Evolutionary conservation across 2,329 filamentous ascomycete species (phyloP), one percentile per base, ranked within the genome.

Genomic region (Claviceps digitariae): DNA sequence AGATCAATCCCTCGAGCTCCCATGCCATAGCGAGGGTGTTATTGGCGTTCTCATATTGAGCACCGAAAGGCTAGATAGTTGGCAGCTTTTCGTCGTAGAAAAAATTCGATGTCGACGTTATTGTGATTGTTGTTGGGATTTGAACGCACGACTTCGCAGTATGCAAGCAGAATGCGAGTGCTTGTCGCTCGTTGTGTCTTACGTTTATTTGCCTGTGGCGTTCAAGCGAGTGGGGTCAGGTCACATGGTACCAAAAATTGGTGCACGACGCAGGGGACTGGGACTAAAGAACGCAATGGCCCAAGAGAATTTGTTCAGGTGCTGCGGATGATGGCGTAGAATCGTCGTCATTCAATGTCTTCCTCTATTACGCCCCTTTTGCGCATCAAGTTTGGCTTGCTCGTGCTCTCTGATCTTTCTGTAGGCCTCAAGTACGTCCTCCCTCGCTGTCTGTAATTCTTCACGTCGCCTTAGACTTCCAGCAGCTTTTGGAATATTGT

Each of bases 401-500:
- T 70, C 67, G 43, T 68, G 64, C 52, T 70, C 66, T 45, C 64
- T 58, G 43, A 69, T 67, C 56, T 64, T 69, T 45, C 69, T 62
- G 54, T 70, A 70, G n/a, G 67, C 65, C 46, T 69, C 66, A 48
- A 71, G 55, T 36, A 71, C 63, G 44, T 69, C 63, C 17, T 67
- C 60, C 23, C 69, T 62, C 17, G 63, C 62, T 47, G 57, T 58
- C 52, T 71, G 67, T 20, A 71, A 57, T 57, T 71, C 67, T 53
- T 71, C 69, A n/a, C 69, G 64, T 31, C 68, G 65, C 52, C 64
- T 62, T 51, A 71, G 58, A 56, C 69, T 71, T 38, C 69, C 69
- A 8, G 68, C 67, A 17, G 68, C 57, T 55, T 69, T 71, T 43
- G 69, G 69, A 15, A 70, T 59, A 41, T 64, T 67, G 4, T 57